phyloP scores from a whole-genome alignment of 108 stramenopile genomes.

The Pelagomonas calceolata region DNA sequence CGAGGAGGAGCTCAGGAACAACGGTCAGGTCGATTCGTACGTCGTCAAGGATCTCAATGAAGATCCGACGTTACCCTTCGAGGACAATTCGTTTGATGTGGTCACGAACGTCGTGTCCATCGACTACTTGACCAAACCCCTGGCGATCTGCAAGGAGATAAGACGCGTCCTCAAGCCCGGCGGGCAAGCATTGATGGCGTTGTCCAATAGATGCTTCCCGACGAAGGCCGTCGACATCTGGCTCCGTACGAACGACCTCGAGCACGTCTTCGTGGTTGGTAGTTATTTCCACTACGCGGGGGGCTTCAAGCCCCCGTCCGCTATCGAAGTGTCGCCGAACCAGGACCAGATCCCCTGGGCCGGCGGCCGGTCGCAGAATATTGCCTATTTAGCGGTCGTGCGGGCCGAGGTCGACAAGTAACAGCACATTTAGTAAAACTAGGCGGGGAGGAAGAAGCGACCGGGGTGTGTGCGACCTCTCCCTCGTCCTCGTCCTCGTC shows the following conservation, averaged over 20 bases:
- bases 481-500: too few relatives aligned
- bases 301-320: slow-evolving; percentile 20
- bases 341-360: neutral
- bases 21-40: slow-evolving; percentile 63
- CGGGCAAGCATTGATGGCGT: slow-evolving; percentile 65
- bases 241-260: slow-evolving; percentile 74
- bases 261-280: slow-evolving; percentile 59
- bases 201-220: slow-evolving; percentile 83
- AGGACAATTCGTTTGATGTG: slow-evolving; percentile 70
- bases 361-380: slow-evolving; percentile 24
- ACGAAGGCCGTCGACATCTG: slow-evolving; percentile 72
- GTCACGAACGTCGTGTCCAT: slow-evolving; percentile 86
- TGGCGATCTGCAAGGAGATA: slow-evolving; percentile 68
- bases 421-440: neutral
- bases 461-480: too few relatives aligned
- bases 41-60: slow-evolving; percentile 77
- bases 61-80: slow-evolving; percentile 70
- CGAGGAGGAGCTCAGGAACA: slow-evolving; percentile 72
- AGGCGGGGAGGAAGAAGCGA: too few relatives aligned
- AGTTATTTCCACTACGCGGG: slow-evolving; percentile 41
- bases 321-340: slow-evolving; percentile 36
- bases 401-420: slow-evolving; percentile 14
- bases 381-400: slow-evolving; percentile 33
- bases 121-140: slow-evolving; percentile 75
- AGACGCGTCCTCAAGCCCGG: slow-evolving; percentile 76